phyloP scores from a whole-genome alignment of 108 stramenopile species.

The Skeletonema costatum region DNA sequence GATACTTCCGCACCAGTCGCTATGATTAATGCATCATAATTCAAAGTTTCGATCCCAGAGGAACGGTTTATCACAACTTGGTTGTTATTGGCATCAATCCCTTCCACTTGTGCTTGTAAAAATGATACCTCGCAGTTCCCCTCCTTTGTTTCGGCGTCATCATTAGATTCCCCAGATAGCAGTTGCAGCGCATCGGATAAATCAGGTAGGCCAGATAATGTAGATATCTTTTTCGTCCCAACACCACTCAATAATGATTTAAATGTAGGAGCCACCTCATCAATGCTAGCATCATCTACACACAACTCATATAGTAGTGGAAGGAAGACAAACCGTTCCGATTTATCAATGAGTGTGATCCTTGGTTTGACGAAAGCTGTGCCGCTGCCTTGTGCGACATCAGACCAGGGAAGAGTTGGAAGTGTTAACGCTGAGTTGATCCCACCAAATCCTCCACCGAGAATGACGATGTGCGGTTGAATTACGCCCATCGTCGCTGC shows the following conservation, averaged over 20 bases:
- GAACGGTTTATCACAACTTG: constrained; percentile 25
- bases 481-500: background rate
- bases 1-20: constrained; percentile 70
- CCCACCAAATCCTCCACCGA: constrained; percentile 76
- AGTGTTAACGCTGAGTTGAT: constrained; percentile 63
- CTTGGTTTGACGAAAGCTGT: constrained; percentile 30
- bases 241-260: constrained; percentile 55
- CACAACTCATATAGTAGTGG: constrained; percentile 88
- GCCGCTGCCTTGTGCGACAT: background rate
- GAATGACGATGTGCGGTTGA: constrained; percentile 55
- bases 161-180: constrained; percentile 2
- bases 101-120: constrained; percentile 51
- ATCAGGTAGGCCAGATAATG: constrained; percentile 5
- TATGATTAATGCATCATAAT: constrained; percentile 78
- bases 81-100: constrained; percentile 43
- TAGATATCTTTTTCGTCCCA: background rate
- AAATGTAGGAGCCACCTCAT: constrained; percentile 69
- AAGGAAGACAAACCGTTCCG: constrained; percentile 86
- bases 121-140: constrained; percentile 20
- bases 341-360: constrained; percentile 79
- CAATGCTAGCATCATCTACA: constrained; percentile 60
- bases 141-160: background rate
- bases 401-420: constrained; percentile 44
- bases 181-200: constrained; percentile 1
- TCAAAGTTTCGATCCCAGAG: constrained; percentile 21